These are phyloP conservation scores for Mycotypha africana DNA, from an alignment of 371 early-diverging fungal species.

Conservation along the genomic window DNA sequence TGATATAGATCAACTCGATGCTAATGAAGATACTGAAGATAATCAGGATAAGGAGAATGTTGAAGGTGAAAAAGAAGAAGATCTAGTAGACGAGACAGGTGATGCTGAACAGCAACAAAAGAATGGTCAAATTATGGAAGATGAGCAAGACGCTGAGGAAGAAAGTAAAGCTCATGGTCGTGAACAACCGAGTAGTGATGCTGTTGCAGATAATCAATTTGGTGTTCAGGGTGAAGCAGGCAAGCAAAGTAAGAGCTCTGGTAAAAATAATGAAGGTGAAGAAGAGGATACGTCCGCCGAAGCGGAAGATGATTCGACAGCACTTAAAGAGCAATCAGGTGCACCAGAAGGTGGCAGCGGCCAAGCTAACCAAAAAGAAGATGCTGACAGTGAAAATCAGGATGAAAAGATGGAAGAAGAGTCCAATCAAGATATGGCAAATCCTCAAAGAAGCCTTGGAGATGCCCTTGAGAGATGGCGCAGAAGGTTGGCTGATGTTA, in stretches of 20 bases:
- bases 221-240: slow-evolving; percentile 66
- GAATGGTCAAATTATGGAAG: slow-evolving; percentile 29
- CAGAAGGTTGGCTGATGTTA: slow-evolving; percentile 67
- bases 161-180: slow-evolving; percentile 33
- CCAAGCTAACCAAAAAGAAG: slow-evolving; percentile 35
- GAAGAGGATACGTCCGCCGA: slow-evolving; percentile 38
- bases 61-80: slow-evolving; percentile 42
- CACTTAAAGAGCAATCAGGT: slow-evolving; percentile 31
- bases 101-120: slow-evolving; percentile 40
- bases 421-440: slow-evolving; percentile 33
- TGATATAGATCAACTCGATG: slow-evolving; percentile 39
- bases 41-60: slow-evolving; percentile 16
- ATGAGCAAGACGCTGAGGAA: slow-evolving; percentile 27
- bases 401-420: slow-evolving; percentile 19
- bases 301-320: slow-evolving; percentile 20
- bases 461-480: slow-evolving; percentile 91
- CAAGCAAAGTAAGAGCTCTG: slow-evolving; percentile 45
- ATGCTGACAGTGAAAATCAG: slow-evolving; percentile 14
- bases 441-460: slow-evolving; percentile 80
- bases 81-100: slow-evolving; percentile 44
- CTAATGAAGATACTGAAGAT: slow-evolving; percentile 32
- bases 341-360: slow-evolving; percentile 38
- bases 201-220: slow-evolving; percentile 56
- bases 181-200: slow-evolving; percentile 48
- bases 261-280: slow-evolving; percentile 46